phyloP scores from a whole-genome alignment of 2,329 filamentous ascomycete genomes.

The Rutstroemia sp. region DNA sequence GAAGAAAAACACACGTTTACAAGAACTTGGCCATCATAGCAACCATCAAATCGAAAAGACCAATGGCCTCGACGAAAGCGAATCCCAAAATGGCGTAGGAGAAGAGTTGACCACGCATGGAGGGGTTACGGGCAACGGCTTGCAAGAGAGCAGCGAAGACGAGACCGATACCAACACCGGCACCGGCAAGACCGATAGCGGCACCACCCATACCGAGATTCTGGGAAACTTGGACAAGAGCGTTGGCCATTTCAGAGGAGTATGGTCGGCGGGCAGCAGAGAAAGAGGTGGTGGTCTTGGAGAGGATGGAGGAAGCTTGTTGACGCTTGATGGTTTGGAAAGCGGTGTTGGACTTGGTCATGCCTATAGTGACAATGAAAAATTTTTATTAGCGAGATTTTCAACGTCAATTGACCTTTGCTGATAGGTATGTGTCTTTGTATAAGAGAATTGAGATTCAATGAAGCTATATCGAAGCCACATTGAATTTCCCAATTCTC shows the following conservation, averaged over 20 bases:
- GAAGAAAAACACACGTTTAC: slow-evolving; percentile 17
- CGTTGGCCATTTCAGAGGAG: slow-evolving; percentile 82
- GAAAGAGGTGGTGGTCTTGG: slow-evolving; percentile 33
- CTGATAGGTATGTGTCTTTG: neutral
- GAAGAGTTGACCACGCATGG: slow-evolving; percentile 92
- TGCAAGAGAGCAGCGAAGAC: slow-evolving; percentile 87
- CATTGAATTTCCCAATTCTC: neutral
- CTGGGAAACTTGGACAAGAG: slow-evolving; percentile 85
- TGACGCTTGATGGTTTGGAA: slow-evolving; percentile 55
- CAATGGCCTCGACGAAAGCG: slow-evolving; percentile 89
- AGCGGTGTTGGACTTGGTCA: slow-evolving; percentile 14
- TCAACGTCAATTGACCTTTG: slow-evolving; percentile 8
- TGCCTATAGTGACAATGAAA: slow-evolving; percentile 31
- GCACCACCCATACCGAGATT: slow-evolving; percentile 85
- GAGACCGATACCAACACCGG: slow-evolving; percentile 92
- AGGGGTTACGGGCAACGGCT: slow-evolving; percentile 88
- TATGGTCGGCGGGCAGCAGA: slow-evolving; percentile 50
- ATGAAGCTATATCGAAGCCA: neutral
- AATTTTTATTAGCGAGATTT: slow-evolving; percentile 26
- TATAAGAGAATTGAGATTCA: neutral
- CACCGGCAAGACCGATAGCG: slow-evolving; percentile 86
- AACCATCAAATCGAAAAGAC: slow-evolving; percentile 87
- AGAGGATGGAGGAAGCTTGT: slow-evolving; percentile 59
- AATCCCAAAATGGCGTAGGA: slow-evolving; percentile 93
- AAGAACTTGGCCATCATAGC: slow-evolving; percentile 90